phyloP scores from a whole-genome alignment of 306 rosid species.

The Pachyrhizus erosus region DNA sequence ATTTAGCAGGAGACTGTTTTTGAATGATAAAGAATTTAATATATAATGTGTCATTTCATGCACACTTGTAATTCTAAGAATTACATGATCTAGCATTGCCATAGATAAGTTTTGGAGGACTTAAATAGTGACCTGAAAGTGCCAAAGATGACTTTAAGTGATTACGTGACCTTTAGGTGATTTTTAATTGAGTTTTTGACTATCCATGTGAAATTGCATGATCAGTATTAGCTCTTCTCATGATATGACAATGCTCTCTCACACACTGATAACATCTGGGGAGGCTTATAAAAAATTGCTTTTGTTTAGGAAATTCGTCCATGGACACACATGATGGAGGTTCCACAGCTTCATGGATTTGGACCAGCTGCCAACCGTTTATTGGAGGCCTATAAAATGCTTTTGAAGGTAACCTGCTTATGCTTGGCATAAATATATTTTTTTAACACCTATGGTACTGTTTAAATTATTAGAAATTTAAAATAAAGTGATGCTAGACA shows the following conservation, averaged over 20 bases:
- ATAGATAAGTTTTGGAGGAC: constrained; percentile 5
- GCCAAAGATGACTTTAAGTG: constrained; percentile 7
- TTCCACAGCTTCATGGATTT: constrained; percentile 97
- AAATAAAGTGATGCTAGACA: constrained; percentile 20
- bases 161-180: not conserved
- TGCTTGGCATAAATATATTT: constrained; percentile 1
- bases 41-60: not conserved
- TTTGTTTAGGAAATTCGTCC: constrained; percentile 94
- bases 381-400: constrained; percentile 96
- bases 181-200: constrained; percentile 21
- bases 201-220: not conserved
- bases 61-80: not conserved
- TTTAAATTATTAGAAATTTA: not conserved
- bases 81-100: constrained; percentile 1
- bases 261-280: not conserved
- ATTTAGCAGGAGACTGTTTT: not conserved
- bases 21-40: not conserved
- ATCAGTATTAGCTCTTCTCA: not conserved
- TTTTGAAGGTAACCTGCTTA: constrained; percentile 72
- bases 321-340: constrained; percentile 99
- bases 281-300: constrained; percentile 27
- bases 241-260: constrained; percentile 21
- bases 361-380: constrained; percentile 98
- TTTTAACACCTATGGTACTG: not conserved
- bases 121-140: constrained; percentile 17